Conservation (phyloP, 2,329 filamentous ascomycete species). For the Trichophyton verrucosum region DNA sequence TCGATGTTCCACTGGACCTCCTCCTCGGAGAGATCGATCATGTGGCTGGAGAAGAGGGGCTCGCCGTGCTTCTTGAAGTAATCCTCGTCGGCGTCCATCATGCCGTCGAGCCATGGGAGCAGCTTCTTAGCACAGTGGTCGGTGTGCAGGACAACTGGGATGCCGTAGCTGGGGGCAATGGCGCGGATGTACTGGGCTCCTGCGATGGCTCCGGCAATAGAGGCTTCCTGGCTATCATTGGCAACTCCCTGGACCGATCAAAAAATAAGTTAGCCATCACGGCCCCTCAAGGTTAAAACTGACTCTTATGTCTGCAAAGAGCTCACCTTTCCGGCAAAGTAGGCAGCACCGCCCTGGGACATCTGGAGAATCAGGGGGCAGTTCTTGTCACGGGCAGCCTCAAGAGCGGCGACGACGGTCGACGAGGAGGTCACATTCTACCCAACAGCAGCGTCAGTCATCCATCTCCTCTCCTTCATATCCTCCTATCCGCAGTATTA, state of each 20-base stretch:
- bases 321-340: constrained; percentile 72
- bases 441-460: neutral
- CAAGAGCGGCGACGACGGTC: constrained; percentile 71
- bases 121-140: constrained; percentile 99
- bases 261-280: neutral
- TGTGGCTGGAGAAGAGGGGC: constrained; percentile 92
- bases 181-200: constrained; percentile 88
- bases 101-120: constrained; percentile 91
- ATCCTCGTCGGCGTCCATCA: constrained; percentile 84
- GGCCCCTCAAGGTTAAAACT: too few relatives aligned
- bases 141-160: constrained; percentile 89
- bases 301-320: neutral
- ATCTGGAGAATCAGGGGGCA: constrained; percentile 86
- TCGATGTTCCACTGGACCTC: constrained; percentile 77
- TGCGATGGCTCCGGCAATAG: constrained; percentile 75
- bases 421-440: constrained; percentile 89
- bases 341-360: constrained; percentile 86
- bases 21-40: constrained; percentile 97
- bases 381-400: constrained; percentile 87
- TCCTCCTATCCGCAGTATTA: constrained; percentile 7
- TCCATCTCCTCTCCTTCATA: constrained; percentile 3
- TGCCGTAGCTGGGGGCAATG: constrained; percentile 72
- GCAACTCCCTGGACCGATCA: constrained; percentile 48
- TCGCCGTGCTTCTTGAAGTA: constrained; percentile 90
- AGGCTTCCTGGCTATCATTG: constrained; percentile 75